Percentiles rank a stretch among this genome's conserved stretches.
These are phyloP conservation scores for Rosa hybrid DNA, from an alignment of 331 rosid genomes.

Conservation along the genomic window DNA sequence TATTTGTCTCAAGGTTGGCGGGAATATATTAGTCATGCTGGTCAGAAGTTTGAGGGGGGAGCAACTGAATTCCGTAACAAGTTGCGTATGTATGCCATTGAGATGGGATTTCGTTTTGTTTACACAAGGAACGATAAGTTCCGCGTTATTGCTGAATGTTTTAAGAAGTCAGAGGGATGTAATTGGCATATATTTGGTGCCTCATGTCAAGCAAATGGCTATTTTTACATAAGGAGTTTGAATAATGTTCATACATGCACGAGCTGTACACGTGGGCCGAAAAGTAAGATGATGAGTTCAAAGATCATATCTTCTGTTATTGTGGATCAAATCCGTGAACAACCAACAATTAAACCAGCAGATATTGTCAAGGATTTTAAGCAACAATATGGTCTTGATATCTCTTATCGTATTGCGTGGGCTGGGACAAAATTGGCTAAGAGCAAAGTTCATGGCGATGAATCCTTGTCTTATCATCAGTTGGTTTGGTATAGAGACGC, in stretches of 20 bases:
- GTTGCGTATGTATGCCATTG: background rate
- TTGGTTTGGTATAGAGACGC: background rate
- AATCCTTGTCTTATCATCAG: background rate
- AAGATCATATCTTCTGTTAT: background rate
- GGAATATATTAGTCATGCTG: background rate
- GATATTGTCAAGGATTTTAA: constrained; percentile 6
- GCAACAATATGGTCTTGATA: constrained; percentile 3
- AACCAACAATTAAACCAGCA: background rate
- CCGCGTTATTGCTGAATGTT: background rate
- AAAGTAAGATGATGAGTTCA: background rate
- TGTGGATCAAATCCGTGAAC: background rate
- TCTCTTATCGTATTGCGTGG: background rate
- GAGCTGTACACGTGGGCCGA: background rate
- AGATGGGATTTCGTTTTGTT: background rate
- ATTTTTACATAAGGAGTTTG: background rate
- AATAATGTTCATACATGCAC: constrained; percentile 4
- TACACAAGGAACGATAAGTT: background rate
- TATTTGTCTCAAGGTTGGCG: background rate
- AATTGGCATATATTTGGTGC: background rate
- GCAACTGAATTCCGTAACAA: constrained; percentile 1
- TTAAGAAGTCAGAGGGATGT: background rate
- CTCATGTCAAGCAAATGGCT: background rate
- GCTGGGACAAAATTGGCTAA: background rate
- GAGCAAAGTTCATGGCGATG: background rate
- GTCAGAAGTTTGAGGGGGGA: constrained; percentile 10